Evolutionary conservation across 1,284 basidiomycete genomes (phyloP).

Genomic region (Cutaneotrichosporon sp.): DNA sequence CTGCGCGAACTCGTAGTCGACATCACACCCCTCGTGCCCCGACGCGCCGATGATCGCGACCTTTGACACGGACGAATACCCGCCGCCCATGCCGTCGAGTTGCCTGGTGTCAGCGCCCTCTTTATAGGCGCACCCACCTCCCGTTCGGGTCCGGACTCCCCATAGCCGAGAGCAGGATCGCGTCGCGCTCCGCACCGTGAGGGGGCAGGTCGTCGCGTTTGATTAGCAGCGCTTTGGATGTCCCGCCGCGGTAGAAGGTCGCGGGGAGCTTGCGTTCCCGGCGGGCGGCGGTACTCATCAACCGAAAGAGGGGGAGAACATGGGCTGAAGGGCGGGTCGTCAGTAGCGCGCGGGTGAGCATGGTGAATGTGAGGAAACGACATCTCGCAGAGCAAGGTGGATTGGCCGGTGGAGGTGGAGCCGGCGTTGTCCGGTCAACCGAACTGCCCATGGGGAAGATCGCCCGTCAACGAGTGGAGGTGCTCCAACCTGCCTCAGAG

Average conservation of each 20-base stretch:
- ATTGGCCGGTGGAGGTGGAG: not conserved
- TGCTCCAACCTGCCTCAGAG: not conserved
- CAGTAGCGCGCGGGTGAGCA: not conserved
- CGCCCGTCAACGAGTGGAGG: not conserved
- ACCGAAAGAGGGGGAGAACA: not conserved
- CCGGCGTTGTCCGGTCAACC: not conserved
- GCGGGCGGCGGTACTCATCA: not conserved
- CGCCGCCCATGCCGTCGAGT: slow-evolving; percentile 73
- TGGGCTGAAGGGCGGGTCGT: not conserved
- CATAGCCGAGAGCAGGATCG: slow-evolving; percentile 74
- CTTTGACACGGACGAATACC: slow-evolving; percentile 75
- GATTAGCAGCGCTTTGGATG: slow-evolving; percentile 75
- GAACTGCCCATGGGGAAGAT: not conserved
- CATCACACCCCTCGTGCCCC: slow-evolving; percentile 24
- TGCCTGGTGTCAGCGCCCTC: slow-evolving; percentile 59
- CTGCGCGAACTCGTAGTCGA: slow-evolving; percentile 39
- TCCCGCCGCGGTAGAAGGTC: slow-evolving; percentile 63
- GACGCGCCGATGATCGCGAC: slow-evolving; percentile 66
- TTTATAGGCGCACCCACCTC: not conserved
- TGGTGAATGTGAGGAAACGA: not conserved
- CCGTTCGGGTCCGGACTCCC: slow-evolving; percentile 77
- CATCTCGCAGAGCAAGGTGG: not conserved
- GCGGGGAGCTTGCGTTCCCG: slow-evolving; percentile 15
- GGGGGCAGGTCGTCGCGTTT: slow-evolving; percentile 60
- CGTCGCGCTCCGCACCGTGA: slow-evolving; percentile 59